A percentile compares a stretch with the other conserved stretches of the same genome.
These are phyloP conservation scores for Limnanthes douglasii DNA, from an alignment of 345 rosid species.

Conservation along the genomic window DNA sequence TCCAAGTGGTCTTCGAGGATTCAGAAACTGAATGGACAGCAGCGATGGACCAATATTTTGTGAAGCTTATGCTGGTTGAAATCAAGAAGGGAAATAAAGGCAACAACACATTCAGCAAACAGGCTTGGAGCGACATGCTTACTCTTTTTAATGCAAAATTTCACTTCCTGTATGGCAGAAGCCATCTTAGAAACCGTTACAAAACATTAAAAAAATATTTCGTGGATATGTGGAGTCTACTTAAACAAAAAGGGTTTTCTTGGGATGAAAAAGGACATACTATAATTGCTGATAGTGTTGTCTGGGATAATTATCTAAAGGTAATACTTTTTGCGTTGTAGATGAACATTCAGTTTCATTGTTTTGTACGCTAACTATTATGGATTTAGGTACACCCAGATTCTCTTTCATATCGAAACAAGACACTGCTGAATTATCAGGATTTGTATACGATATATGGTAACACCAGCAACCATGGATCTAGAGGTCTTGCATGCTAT, in stretches of 20 bases:
- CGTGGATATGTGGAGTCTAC: conserved; percentile 16
- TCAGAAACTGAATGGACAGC: conserved; percentile 19
- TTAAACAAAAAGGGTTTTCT: conserved; percentile 24
- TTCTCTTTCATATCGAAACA: conserved; percentile 18
- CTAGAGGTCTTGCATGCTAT: conserved; percentile 4
- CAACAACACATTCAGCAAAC: conserved; percentile 16
- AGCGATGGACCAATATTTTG: conserved; percentile 23
- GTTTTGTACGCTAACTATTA: conserved; percentile 1
- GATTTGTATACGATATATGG: conserved; percentile 25
- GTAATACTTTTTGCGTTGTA: conserved; percentile 8
- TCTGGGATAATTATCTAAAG: conserved; percentile 29
- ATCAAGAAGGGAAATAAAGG: conserved; percentile 17
- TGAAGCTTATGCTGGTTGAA: conserved; percentile 33
- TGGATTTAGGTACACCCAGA: conserved; percentile 23
- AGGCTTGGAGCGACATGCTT: conserved; percentile 33
- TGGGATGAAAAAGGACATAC: conserved; percentile 28
- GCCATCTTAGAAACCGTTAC: conserved; percentile 16
- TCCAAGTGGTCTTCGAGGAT: conserved; percentile 12
- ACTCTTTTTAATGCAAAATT: conserved; percentile 24
- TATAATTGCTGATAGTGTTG: conserved; percentile 21
- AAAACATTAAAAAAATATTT: conserved; percentile 23
- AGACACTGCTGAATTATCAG: conserved; percentile 22
- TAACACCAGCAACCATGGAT: conserved; percentile 12
- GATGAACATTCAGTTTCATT: neutral
- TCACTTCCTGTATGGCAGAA: conserved; percentile 13